A percentile compares a stretch with the other conserved stretches of the same genome.
Evolutionary conservation across 495 filamentous ascomycete genomes (phyloP).

Genomic region (Hypoxylon fragiforme): DNA sequence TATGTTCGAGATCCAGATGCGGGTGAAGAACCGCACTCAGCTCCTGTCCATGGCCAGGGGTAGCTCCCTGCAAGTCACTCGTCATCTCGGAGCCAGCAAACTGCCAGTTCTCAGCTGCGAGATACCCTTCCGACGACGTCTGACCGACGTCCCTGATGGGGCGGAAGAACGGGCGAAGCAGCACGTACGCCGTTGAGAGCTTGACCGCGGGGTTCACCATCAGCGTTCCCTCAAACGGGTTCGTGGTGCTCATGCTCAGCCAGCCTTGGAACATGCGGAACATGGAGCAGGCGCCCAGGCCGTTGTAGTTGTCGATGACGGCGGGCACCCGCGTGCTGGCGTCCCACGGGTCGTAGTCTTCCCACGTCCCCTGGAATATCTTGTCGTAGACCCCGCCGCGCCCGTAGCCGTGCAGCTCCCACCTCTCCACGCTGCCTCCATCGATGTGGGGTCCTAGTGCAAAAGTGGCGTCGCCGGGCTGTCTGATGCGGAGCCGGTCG

Average conservation of each 20-base stretch:
- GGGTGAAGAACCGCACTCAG: constrained; percentile 72
- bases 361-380: constrained; percentile 78
- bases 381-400: constrained; percentile 67
- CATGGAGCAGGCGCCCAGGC: constrained; percentile 80
- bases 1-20: constrained; percentile 68
- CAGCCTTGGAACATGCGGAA: constrained; percentile 89
- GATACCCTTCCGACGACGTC: constrained; percentile 29
- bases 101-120: constrained; percentile 50
- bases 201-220: constrained; percentile 79
- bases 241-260: constrained; percentile 75
- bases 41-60: constrained; percentile 77
- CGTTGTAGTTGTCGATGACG: constrained; percentile 77
- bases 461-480: constrained; percentile 76
- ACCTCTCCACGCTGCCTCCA: constrained; percentile 81
- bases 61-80: constrained; percentile 72
- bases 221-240: constrained; percentile 75
- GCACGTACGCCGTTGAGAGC: constrained; percentile 74
- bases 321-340: constrained; percentile 67
- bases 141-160: constrained; percentile 40
- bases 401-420: constrained; percentile 81
- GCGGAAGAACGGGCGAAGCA: constrained; percentile 84
- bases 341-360: constrained; percentile 81
- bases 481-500: constrained; percentile 79
- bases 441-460: constrained; percentile 86
- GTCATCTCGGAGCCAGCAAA: constrained; percentile 54